A percentile compares a stretch with the other conserved stretches of the same genome.
These are phyloP conservation scores for Thecaphora thlaspeos DNA, from an alignment of 1,284 basidiomycete species.

Conservation along the genomic window DNA sequence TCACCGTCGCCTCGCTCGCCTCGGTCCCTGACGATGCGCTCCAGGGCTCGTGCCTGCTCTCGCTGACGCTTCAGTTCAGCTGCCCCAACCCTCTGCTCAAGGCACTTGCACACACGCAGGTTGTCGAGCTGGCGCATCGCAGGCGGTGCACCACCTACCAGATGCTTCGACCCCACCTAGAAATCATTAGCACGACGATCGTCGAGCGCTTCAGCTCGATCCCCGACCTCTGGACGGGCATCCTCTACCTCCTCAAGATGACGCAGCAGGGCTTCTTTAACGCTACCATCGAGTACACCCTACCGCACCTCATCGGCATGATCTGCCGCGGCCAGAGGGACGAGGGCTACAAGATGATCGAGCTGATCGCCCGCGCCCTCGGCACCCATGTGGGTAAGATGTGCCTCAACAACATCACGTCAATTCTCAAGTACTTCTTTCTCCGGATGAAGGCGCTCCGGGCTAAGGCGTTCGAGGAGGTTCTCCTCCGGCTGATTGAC, in stretches of 20 bases:
- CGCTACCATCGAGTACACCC: conserved; percentile 44
- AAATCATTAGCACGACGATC: conserved; percentile 35
- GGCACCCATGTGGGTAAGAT: conserved; percentile 37
- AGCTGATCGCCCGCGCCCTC: conserved; percentile 43
- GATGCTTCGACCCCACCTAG: conserved; percentile 47
- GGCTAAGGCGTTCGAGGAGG: conserved; percentile 22
- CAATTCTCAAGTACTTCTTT: conserved; percentile 49
- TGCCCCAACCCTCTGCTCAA: conserved; percentile 27
- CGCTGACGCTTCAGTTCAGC: conserved; percentile 35
- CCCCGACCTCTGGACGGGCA: conserved; percentile 43
- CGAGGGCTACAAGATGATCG: conserved; percentile 28
- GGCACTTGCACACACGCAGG: conserved; percentile 43
- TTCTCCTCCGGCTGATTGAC: conserved; percentile 35
- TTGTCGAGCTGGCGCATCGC: conserved; percentile 41
- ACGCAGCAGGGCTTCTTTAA: conserved; percentile 49
- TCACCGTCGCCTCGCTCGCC: conserved; percentile 27
- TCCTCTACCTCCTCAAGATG: conserved; percentile 47
- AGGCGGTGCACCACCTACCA: conserved; percentile 49
- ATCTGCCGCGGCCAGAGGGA: conserved; percentile 25
- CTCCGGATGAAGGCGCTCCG: conserved; percentile 12
- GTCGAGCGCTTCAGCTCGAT: conserved; percentile 43
- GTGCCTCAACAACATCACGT: conserved; percentile 46
- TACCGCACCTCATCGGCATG: conserved; percentile 48
- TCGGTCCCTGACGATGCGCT: conserved; percentile 24
- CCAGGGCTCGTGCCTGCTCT: conserved; percentile 28